Evolutionary conservation across 306 rosid genomes (phyloP).

Genomic region (Pueraria montana): DNA sequence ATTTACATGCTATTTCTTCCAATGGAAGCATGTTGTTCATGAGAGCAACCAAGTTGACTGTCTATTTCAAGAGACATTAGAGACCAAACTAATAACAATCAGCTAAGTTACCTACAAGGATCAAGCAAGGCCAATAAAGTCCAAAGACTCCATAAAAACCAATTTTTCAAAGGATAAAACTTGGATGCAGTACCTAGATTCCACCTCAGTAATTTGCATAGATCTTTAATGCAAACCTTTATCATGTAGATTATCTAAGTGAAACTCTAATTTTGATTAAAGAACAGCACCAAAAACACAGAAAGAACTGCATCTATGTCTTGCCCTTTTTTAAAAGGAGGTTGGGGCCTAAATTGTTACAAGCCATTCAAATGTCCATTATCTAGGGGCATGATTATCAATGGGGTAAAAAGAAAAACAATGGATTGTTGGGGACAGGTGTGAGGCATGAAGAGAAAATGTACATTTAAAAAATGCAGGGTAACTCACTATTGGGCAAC

Average conservation of each 20-base stretch:
- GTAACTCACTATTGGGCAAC: background rate
- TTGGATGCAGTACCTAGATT: background rate
- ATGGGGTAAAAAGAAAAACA: background rate
- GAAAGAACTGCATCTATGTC: background rate
- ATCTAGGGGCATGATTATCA: background rate
- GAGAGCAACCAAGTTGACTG: background rate
- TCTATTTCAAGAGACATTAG: background rate
- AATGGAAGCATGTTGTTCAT: constrained; percentile 5
- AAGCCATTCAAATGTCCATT: background rate
- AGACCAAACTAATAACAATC: background rate
- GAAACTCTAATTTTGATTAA: background rate
- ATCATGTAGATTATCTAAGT: background rate
- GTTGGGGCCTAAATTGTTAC: background rate
- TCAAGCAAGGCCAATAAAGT: background rate
- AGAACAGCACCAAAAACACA: background rate
- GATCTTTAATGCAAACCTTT: background rate
- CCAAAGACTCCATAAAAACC: background rate
- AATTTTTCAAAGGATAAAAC: background rate
- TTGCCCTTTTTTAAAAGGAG: background rate
- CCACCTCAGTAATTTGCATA: background rate
- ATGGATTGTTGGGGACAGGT: background rate
- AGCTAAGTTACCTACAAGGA: background rate
- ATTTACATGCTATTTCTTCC: background rate
- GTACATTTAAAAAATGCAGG: background rate
- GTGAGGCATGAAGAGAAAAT: constrained; percentile 29